These are phyloP conservation scores for Quercus engelmannii DNA, from an alignment of 306 rosid genomes.

Conservation along the genomic window DNA sequence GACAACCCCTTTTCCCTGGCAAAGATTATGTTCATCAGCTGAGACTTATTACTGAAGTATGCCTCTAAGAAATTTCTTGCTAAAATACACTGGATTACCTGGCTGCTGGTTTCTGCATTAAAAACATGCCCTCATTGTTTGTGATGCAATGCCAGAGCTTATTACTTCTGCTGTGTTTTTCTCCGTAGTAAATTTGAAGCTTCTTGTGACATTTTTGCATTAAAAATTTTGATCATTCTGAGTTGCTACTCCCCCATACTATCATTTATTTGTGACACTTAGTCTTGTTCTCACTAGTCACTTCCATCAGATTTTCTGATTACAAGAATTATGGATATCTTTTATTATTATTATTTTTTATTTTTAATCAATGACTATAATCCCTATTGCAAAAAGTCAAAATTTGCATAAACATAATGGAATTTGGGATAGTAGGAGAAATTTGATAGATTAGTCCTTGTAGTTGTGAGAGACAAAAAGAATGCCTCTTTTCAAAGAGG, in stretches of 20 bases:
- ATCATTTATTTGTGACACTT: not conserved
- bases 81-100: not conserved
- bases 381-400: constrained; percentile 1
- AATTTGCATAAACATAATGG: not conserved
- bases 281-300: not conserved
- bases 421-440: not conserved
- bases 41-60: constrained; percentile 87
- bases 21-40: constrained; percentile 96
- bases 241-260: not conserved
- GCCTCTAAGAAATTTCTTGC: constrained; percentile 1
- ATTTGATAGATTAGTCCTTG: not conserved
- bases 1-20: constrained; percentile 90
- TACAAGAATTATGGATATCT: not conserved
- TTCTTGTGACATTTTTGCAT: constrained; percentile 7
- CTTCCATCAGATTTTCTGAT: not conserved
- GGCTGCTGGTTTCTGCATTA: not conserved
- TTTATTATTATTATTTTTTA: not conserved
- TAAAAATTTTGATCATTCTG: not conserved
- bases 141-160: not conserved
- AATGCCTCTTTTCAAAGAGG: not conserved
- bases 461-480: not conserved
- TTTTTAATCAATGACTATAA: not conserved
- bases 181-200: not conserved
- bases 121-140: not conserved
- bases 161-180: not conserved